Evolutionary conservation across 2,329 filamentous ascomycete genomes (phyloP).

Genomic region (Talaromyces sp.): DNA sequence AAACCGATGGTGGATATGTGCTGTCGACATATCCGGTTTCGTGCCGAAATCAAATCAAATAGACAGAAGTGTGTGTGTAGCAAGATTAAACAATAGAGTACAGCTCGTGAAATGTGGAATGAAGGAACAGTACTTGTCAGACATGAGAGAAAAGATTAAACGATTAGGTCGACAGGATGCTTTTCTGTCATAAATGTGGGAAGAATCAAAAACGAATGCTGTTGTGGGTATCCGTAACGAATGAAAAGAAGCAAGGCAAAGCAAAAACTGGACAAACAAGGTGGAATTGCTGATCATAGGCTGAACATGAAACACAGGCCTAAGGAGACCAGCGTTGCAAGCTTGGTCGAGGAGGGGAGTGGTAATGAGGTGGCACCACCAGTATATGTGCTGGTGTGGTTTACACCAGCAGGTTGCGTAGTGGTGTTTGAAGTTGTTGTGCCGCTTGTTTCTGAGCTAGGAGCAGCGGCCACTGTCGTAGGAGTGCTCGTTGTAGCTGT

Average conservation of each 20-base stretch:
- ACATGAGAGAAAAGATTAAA: slow-evolving; percentile 11
- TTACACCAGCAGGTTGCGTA: neutral
- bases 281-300: neutral
- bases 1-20: neutral
- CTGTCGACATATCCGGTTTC: neutral
- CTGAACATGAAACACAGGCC: slow-evolving; percentile 4
- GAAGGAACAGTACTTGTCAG: neutral
- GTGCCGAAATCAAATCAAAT: slow-evolving; percentile 5
- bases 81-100: slow-evolving; percentile 6
- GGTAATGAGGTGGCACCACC: slow-evolving; percentile 1
- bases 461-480: neutral
- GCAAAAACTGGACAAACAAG: neutral
- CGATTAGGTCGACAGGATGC: slow-evolving; percentile 18
- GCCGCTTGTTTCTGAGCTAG: neutral
- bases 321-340: neutral
- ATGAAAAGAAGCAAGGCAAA: slow-evolving; percentile 9
- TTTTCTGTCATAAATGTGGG: neutral
- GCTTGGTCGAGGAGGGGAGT: neutral
- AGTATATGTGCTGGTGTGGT: slow-evolving; percentile 2
- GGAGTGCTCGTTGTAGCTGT: neutral
- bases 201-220: slow-evolving; percentile 15
- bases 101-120: slow-evolving; percentile 2
- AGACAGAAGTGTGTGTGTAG: neutral
- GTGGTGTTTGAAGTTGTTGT: slow-evolving; percentile 10
- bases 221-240: slow-evolving; percentile 18